Conservation (phyloP, 345 rosid species). For the Arabidopsis thaliana region TAIR10.1 NC_003076.8:6724501-6725000, state of each 20-base stretch:
- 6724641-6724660: conserved; percentile 51
- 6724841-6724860: neutral
- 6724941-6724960: conserved; percentile 73
- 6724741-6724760: conserved; percentile 59
- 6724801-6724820: neutral
- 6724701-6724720: conserved; percentile 55
- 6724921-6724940: conserved; percentile 49
- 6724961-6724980: conserved; percentile 60
- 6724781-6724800: conserved; percentile 55
- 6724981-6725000: conserved; percentile 74
- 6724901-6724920: conserved; percentile 67
- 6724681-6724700: conserved; percentile 52
- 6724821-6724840: neutral
- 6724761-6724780: conserved; percentile 69
- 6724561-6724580: conserved; percentile 60
- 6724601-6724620: conserved; percentile 63
- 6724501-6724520: conserved; percentile 54
- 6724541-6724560: conserved; percentile 68
- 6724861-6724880: conserved; percentile 61
- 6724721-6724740: conserved; percentile 56
- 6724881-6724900: conserved; percentile 62
- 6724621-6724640: conserved; percentile 54
- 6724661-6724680: conserved; percentile 62
- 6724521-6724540: conserved; percentile 56
- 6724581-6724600: conserved; percentile 67